A percentile compares a stretch with the other conserved stretches of the same genome.
phyloP scores from a whole-genome alignment of 768 basidiomycete genomes.

The Dictyophora rubrovolvata region DNA sequence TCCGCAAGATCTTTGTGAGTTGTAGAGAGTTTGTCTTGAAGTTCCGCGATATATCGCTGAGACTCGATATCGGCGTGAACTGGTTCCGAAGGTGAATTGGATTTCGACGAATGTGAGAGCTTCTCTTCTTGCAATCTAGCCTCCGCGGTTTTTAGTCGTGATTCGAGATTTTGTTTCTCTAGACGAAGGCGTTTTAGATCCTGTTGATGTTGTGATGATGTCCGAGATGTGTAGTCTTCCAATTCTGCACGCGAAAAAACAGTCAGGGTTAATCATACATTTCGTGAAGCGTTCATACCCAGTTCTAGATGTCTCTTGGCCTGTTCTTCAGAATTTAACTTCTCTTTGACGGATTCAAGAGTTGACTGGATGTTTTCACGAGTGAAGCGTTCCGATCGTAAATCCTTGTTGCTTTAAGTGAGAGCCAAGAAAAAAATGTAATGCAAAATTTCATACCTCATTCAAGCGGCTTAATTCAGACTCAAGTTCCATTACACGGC shows the following conservation, averaged over 20 bases:
- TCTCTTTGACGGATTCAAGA: conserved; percentile 37
- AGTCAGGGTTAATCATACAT: no score
- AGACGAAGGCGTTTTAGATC: conserved; percentile 29
- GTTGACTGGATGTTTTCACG: conserved; percentile 44
- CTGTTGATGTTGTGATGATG: background rate
- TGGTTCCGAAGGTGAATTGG: conserved; percentile 18
- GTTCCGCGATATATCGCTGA: conserved; percentile 28
- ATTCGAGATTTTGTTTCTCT: conserved; percentile 48
- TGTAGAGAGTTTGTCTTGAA: conserved; percentile 50
- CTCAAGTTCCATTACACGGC: conserved; percentile 47
- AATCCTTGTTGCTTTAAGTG: conserved; percentile 25
- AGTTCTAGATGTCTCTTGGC: conserved; percentile 48
- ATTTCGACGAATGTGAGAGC: background rate
- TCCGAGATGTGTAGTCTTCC: conserved; percentile 1
- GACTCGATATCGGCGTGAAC: conserved; percentile 26
- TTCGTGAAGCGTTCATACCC: conserved; percentile 40
- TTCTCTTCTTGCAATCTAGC: background rate
- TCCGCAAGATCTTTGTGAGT: conserved; percentile 31
- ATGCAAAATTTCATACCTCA: conserved; percentile 11
- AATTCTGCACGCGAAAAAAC: background rate
- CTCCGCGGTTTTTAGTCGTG: conserved; percentile 52
- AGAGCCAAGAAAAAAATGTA: background rate
- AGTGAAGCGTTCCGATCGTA: conserved; percentile 43
- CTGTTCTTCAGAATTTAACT: conserved; percentile 39
- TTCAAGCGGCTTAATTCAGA: conserved; percentile 35